Percentiles rank a stretch among this genome's conserved stretches.
phyloP scores from a whole-genome alignment of 352 stramenopile genomes.

The Phytophthora tubulina region DNA sequence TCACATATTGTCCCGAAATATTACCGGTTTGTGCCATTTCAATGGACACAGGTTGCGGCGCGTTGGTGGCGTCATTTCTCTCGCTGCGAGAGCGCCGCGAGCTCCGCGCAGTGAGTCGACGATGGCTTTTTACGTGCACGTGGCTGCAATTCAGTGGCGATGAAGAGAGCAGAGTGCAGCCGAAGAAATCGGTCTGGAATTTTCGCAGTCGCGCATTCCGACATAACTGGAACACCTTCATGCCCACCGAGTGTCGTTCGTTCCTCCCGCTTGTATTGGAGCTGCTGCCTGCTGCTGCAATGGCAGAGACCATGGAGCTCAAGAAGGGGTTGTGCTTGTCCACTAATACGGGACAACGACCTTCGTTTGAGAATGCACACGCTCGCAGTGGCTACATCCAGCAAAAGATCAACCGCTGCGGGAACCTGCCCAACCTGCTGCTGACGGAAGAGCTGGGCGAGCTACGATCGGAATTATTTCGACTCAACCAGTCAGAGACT shows the following conservation, averaged over 20 bases:
- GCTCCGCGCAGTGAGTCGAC: constrained; percentile 59
- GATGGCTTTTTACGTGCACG: constrained; percentile 65
- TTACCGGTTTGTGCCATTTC: neutral
- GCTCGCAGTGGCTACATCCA: constrained; percentile 74
- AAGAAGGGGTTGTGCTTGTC: constrained; percentile 68
- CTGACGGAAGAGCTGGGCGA: constrained; percentile 59
- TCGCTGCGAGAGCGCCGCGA: constrained; percentile 47
- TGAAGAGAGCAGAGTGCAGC: constrained; percentile 29
- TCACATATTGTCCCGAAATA: constrained; percentile 15
- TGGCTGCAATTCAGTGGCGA: constrained; percentile 51
- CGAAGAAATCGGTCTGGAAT: constrained; percentile 65
- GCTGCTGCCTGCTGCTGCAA: constrained; percentile 41
- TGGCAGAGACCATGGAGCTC: constrained; percentile 58
- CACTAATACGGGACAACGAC: constrained; percentile 71
- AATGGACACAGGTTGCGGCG: constrained; percentile 53
- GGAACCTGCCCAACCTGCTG: constrained; percentile 70
- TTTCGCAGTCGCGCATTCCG: constrained; percentile 61
- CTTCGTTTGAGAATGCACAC: constrained; percentile 66
- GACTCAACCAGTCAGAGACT: constrained; percentile 27
- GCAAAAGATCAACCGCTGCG: constrained; percentile 77
- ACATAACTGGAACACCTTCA: constrained; percentile 65
- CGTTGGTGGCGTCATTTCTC: constrained; percentile 52
- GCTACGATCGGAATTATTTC: constrained; percentile 66
- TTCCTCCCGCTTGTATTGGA: constrained; percentile 53
- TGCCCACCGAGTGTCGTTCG: constrained; percentile 46